Base-by-base conservation (phyloP, 805 yeast species). In the Metschnikowia santaceciliae region DNA sequence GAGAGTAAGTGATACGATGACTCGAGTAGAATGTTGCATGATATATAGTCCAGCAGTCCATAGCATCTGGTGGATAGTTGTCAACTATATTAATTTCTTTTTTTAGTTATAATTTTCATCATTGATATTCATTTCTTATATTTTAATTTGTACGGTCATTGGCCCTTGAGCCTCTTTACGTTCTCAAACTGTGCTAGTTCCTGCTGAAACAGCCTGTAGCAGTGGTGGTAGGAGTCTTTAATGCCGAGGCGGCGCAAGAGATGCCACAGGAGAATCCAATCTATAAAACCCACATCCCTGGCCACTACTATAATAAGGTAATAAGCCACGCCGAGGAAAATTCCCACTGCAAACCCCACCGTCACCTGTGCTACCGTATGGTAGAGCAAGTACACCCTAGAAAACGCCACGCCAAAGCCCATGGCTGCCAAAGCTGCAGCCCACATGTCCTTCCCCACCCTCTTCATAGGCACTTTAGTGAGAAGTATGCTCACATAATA, bases 381-480 rank as follows among this genome's bases (percentile, higher is more conserved):
- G 63, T 94, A 92, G 52, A 79, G 75, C 48, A 94, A 71, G 62
- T 89, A 86, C 30, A 88, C 84, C 49, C 98, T 72, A 2, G 96
- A 87, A 54, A 71, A 77, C 3, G 82, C 79, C 51, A 90, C 86
- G 32, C 78, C 56, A 1, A 65, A 11, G 60, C 76, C 52, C 54
- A 69, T 44, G 3, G 54, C 32, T 8, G 59, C 48, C 40, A 78
- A 54, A 3, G 61, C 60, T 0, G 58, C 22, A 4, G 70, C 54
- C 14, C 38, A 42, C 3, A 43, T 15, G 4, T 42, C 3, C 49
- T 72, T 75, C 7, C 39, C 44, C 17, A 11, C 2, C 4, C 19
- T 32, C 32, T 33, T 15, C 38, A 48, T 39, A 2, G 59, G 59
- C 62, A 54, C 70, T 66, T 81, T 81, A 70, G 62, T 76, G 69